These are phyloP conservation scores for Stellera chamaejasme DNA, from an alignment of 345 rosid species.

Conservation along the genomic window DNA sequence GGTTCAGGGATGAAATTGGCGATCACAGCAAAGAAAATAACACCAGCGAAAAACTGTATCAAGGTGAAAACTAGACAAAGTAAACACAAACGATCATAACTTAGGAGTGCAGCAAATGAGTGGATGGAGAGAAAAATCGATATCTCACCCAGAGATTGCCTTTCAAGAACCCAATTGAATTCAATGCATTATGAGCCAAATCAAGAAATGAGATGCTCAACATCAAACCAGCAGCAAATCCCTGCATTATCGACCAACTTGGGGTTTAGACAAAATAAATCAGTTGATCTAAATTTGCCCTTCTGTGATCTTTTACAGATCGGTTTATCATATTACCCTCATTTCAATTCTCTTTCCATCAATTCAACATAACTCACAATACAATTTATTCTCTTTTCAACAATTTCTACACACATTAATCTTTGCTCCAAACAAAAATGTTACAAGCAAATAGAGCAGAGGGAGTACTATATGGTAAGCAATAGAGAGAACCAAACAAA, in stretches of 20 bases:
- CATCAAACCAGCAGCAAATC: conserved; percentile 98
- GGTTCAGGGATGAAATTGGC: conserved; percentile 95
- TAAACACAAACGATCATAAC: conserved; percentile 7
- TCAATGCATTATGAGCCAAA: conserved; percentile 94
- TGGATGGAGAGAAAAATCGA: conserved; percentile 15
- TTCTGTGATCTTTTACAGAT: too few species aligned
- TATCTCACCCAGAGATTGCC: conserved; percentile 92
- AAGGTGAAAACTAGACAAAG: conserved; percentile 20
- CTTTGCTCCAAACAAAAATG: too few species aligned
- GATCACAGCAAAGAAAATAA: conserved; percentile 72
- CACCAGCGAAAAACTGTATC: conserved; percentile 88
- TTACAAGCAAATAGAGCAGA: too few species aligned
- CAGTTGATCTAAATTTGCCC: not conserved
- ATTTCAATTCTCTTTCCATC: not conserved
- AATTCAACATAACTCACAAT: not conserved
- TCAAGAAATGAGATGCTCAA: conserved; percentile 95
- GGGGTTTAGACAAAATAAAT: conserved; percentile 16
- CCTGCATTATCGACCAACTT: conserved; percentile 38
- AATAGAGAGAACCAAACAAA: conserved; percentile 1
- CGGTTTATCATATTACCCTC: too few species aligned
- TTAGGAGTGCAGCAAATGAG: conserved; percentile 4
- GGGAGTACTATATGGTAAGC: not conserved
- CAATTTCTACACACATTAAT: too few species aligned
- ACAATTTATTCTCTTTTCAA: too few species aligned
- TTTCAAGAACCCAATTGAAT: conserved; percentile 89